Evolutionary conservation across 2,329 filamentous ascomycete species (phyloP), one percentile per base, ranked within the genome.

Genomic region (Colletotrichum tabaci): DNA sequence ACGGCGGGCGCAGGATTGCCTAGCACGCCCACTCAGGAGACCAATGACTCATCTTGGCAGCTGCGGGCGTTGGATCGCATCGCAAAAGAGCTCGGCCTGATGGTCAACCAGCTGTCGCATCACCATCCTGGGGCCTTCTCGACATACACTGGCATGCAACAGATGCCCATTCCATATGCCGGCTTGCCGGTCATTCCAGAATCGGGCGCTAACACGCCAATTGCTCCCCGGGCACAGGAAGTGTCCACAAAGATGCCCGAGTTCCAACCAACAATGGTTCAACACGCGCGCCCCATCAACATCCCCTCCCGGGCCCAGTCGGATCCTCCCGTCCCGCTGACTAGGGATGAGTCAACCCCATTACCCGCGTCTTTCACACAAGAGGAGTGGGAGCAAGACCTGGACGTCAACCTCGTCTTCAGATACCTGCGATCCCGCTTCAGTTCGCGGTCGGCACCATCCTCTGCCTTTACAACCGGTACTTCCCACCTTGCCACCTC

Each of bases 341-440:
- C 30, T 52, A 61, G 60, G 46, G 66, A 72, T 64, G 72, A 74
- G 46, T 57, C 61, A 61, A 66, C 66, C 8, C 56, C 65, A n/a
- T 26, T 66, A 38, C 52, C 73, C 21, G 75, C 75, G 4, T 73
- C 80, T 0, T 90, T 90, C 73, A 89, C 88, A 1, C 87, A 94
- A 76, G 93, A 96, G 46, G 96, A 98, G 78, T 99, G 96, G 96
- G 95, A 98, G 82, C 91, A 92, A 72, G 94, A 98, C 65, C 88
- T 98, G 6, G 95, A 98, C 77, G 90, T 98, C 74, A 93, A 93
- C 79, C 93, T 98, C 80, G 93, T 98, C 44, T 98, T 98, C 84
- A 91, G 92, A 60, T 98, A 96, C 79, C 87, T 98, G 40, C 90
- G 92, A 69, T 93, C 90, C 21, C 91, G 94, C 71, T 96, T 97